These are phyloP conservation scores for Penicillium lagena DNA, from an alignment of 495 filamentous ascomycete genomes.

Conservation along the genomic window DNA sequence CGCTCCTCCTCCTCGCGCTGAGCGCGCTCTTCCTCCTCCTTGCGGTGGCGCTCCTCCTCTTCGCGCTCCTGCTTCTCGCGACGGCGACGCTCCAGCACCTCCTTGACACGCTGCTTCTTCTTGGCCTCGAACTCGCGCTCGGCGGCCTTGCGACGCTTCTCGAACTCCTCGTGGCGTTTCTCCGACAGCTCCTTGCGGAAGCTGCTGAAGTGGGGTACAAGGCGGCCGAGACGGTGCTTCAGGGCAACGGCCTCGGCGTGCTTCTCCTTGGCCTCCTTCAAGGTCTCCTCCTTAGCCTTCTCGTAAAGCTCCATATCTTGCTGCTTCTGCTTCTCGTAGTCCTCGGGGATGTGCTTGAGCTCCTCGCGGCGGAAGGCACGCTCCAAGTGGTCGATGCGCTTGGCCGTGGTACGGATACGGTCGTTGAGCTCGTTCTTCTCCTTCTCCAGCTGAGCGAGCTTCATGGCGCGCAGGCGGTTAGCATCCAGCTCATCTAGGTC, in stretches of 20 bases:
- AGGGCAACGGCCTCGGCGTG: constrained; percentile 86
- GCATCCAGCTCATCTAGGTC: constrained; percentile 82
- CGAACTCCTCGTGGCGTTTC: constrained; percentile 89
- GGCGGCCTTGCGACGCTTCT: constrained; percentile 81
- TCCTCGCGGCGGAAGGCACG: constrained; percentile 95
- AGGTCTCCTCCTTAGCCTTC: constrained; percentile 62
- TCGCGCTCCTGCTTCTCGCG: constrained; percentile 77
- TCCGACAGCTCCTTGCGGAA: constrained; percentile 76
- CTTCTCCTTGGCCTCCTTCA: constrained; percentile 75
- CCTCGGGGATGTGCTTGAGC: constrained; percentile 78
- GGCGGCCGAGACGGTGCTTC: constrained; percentile 80
- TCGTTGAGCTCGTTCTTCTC: constrained; percentile 94
- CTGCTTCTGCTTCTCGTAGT: constrained; percentile 80
- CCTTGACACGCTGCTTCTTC: constrained; percentile 79
- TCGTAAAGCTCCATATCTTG: constrained; percentile 77
- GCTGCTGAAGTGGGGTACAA: constrained; percentile 72
- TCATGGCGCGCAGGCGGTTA: constrained; percentile 84
- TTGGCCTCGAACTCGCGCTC: constrained; percentile 85
- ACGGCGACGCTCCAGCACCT: constrained; percentile 63
- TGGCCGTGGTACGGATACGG: constrained; percentile 82
- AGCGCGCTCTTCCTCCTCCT: constrained; percentile 81
- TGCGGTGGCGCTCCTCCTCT: constrained; percentile 63
- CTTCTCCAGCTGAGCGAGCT: constrained; percentile 89
- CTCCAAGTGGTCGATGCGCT: constrained; percentile 96
- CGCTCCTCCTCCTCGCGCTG: constrained; percentile 78